Evolutionary conservation across 768 basidiomycete species (phyloP).

Genomic region (Amylocystis lapponica): DNA sequence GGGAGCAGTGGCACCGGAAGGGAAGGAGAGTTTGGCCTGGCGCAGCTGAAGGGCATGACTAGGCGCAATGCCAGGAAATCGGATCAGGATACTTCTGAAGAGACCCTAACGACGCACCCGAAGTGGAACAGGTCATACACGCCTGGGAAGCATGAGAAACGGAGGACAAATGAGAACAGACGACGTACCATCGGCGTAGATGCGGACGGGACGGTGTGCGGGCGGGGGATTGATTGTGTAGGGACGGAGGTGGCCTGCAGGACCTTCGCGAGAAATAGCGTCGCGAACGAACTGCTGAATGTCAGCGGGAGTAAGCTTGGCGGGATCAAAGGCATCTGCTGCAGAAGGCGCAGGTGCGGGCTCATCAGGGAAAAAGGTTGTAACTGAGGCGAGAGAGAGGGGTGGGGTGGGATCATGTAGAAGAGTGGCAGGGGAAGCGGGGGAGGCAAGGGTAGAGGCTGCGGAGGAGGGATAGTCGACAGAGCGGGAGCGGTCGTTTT

Average conservation of each 20-base stretch:
- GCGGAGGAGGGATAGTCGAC: constrained; percentile 18
- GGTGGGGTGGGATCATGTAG: constrained; percentile 3
- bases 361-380: constrained; percentile 8
- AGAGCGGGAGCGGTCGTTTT: constrained; percentile 18
- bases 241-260: constrained; percentile 28
- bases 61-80: not conserved
- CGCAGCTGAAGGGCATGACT: constrained; percentile 94
- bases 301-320: constrained; percentile 64
- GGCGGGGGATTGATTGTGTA: constrained; percentile 91
- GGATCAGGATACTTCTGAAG: not conserved
- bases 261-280: constrained; percentile 67
- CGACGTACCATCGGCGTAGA: constrained; percentile 87
- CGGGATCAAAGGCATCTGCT: constrained; percentile 49
- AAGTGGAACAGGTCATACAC: constrained; percentile 99
- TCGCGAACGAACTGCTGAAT: constrained; percentile 71
- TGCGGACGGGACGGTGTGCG: constrained; percentile 67
- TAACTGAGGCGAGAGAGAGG: not conserved
- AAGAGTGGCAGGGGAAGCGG: constrained; percentile 6
- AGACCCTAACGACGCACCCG: constrained; percentile 47
- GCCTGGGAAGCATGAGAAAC: constrained; percentile 36
- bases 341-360: constrained; percentile 20
- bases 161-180: not conserved
- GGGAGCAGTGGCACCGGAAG: not conserved
- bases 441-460: constrained; percentile 13
- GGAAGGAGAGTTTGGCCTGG: constrained; percentile 91